A percentile compares a stretch with the other conserved stretches of the same genome.
Conservation (phyloP, 192 early-diverging fungal species). For the Spinellus fusiger region DNA sequence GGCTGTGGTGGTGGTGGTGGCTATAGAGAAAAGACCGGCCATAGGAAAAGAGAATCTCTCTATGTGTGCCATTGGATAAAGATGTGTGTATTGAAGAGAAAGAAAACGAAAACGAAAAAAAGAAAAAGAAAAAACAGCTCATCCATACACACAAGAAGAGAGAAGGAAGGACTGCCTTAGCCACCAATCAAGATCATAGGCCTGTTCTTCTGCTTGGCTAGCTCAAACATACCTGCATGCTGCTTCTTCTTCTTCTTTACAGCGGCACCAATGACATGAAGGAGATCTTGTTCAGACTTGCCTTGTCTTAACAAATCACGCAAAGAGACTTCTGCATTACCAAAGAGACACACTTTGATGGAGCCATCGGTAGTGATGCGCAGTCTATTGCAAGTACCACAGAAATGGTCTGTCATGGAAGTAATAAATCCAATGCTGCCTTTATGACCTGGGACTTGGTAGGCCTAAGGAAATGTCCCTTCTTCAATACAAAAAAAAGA, state of each 20-base stretch:
- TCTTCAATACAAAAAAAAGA: background rate
- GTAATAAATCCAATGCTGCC: slow-evolving; percentile 97
- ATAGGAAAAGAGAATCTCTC: background rate
- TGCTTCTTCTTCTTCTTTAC: slow-evolving; percentile 86
- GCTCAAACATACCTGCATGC: slow-evolving; percentile 88
- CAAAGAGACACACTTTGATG: slow-evolving; percentile 92
- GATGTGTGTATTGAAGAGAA: background rate
- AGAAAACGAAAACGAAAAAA: background rate
- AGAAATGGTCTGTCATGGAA: slow-evolving; percentile 98
- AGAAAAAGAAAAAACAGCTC: slow-evolving; percentile 3
- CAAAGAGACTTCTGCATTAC: slow-evolving; percentile 83
- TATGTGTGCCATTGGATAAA: background rate
- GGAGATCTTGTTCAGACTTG: slow-evolving; percentile 57
- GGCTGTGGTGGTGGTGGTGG: background rate
- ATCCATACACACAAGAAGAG: background rate
- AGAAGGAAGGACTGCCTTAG: slow-evolving; percentile 25
- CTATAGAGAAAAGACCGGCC: background rate
- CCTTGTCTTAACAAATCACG: slow-evolving; percentile 70
- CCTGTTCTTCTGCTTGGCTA: slow-evolving; percentile 78
- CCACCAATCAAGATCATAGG: slow-evolving; percentile 97
- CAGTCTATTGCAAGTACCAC: slow-evolving; percentile 88
- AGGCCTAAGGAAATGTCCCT: slow-evolving; percentile 36
- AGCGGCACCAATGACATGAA: slow-evolving; percentile 68
- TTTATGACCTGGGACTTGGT: slow-evolving; percentile 64
- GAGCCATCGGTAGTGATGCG: slow-evolving; percentile 93